Conservation (phyloP, 345 rosid genomes). For the Gossypium herbaceum region DNA sequence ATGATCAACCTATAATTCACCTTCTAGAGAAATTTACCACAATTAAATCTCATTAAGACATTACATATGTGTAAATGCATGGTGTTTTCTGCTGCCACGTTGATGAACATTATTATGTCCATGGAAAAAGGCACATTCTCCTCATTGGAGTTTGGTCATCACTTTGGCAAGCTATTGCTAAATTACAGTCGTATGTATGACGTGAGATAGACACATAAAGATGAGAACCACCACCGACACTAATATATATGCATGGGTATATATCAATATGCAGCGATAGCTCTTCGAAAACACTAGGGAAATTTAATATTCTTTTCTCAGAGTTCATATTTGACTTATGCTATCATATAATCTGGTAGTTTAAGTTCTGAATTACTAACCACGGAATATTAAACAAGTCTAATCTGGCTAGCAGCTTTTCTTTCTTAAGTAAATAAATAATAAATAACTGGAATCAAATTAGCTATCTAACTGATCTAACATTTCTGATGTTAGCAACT, state of each 20-base stretch:
- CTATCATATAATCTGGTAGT: background rate
- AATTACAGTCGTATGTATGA: background rate
- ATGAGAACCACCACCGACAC: background rate
- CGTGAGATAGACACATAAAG: background rate
- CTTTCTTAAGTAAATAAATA: no score
- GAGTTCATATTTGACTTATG: background rate
- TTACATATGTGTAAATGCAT: background rate
- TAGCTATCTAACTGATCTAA: no score
- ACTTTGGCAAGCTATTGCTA: background rate
- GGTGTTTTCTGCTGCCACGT: background rate
- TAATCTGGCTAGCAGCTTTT: no score
- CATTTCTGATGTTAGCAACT: no score
- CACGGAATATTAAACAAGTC: background rate
- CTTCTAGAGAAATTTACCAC: background rate
- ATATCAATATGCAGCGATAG: background rate
- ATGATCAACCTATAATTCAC: background rate
- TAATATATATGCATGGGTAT: background rate
- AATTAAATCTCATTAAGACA: no score
- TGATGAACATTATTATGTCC: background rate
- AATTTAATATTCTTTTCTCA: background rate
- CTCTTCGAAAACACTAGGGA: background rate
- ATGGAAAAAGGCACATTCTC: background rate
- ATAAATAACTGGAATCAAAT: no score
- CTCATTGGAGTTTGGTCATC: background rate
- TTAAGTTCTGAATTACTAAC: background rate